phyloP scores from a whole-genome alignment of 805 yeast genomes.

The Candida anglica region DNA sequence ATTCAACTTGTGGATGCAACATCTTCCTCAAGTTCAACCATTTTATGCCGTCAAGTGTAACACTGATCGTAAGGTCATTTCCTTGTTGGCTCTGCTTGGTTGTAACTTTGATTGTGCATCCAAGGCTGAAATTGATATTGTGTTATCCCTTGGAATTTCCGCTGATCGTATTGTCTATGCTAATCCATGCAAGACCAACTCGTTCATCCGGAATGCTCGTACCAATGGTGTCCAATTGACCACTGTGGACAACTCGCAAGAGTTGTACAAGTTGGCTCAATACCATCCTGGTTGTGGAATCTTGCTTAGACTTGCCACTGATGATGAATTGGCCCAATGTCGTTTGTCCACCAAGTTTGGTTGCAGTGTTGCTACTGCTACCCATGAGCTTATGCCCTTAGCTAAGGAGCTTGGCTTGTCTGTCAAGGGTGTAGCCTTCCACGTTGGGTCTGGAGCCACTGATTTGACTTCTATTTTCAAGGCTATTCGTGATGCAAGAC shows the following conservation, averaged over 20 bases:
- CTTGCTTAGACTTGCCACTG: slow-evolving; percentile 80
- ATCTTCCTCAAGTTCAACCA: slow-evolving; percentile 77
- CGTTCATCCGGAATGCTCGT: slow-evolving; percentile 73
- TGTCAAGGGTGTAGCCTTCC: slow-evolving; percentile 88
- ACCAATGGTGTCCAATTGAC: slow-evolving; percentile 57
- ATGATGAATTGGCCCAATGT: slow-evolving; percentile 84
- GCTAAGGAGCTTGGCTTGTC: slow-evolving; percentile 61
- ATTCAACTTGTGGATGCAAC: slow-evolving; percentile 55
- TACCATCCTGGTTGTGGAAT: slow-evolving; percentile 68
- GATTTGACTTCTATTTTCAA: slow-evolving; percentile 62
- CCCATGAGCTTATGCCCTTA: slow-evolving; percentile 48
- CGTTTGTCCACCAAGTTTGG: slow-evolving; percentile 88
- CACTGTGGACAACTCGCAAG: slow-evolving; percentile 88
- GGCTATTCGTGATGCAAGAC: slow-evolving; percentile 70
- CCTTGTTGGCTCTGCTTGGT: slow-evolving; percentile 56
- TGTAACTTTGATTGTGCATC: slow-evolving; percentile 93
- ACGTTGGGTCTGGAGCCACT: slow-evolving; percentile 90
- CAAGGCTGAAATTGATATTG: slow-evolving; percentile 69
- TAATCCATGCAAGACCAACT: slow-evolving; percentile 88
- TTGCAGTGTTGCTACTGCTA: slow-evolving; percentile 55
- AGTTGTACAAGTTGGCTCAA: slow-evolving; percentile 66
- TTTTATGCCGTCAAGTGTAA: slow-evolving; percentile 95
- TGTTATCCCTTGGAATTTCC: slow-evolving; percentile 58
- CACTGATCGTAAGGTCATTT: slow-evolving; percentile 60
- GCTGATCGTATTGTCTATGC: slow-evolving; percentile 80